Percentiles rank a stretch among this genome's conserved stretches.
phyloP scores from a whole-genome alignment of 306 rosid genomes.

The Fragaria nilgerrensis region DNA sequence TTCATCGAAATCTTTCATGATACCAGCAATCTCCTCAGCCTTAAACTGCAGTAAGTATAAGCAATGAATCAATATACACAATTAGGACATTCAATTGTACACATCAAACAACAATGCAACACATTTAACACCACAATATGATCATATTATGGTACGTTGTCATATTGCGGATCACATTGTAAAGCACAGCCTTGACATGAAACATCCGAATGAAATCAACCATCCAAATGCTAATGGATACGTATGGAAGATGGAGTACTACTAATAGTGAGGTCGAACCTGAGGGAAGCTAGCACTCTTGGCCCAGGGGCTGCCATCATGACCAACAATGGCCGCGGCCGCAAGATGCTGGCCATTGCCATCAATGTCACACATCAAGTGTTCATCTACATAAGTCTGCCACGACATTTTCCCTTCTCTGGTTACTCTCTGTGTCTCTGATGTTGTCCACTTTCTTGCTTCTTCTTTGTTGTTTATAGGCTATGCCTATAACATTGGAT shows the following conservation, averaged over 20 bases:
- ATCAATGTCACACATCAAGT: constrained; percentile 93
- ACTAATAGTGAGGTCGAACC: constrained; percentile 33
- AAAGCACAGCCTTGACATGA: background rate
- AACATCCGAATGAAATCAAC: background rate
- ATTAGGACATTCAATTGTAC: background rate
- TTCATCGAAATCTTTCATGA: constrained; percentile 87
- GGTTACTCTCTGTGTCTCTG: background rate
- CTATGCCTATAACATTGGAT: background rate
- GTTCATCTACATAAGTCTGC: constrained; percentile 94
- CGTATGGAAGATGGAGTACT: background rate
- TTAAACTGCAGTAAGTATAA: constrained; percentile 41
- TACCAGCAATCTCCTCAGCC: constrained; percentile 54
- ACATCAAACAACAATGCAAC: background rate
- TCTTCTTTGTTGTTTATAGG: background rate
- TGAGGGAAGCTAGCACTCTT: constrained; percentile 84
- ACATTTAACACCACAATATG: background rate
- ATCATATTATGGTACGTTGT: no score
- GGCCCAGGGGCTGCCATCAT: constrained; percentile 87
- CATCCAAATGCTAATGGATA: background rate
- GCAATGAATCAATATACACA: background rate
- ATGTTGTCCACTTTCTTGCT: background rate
- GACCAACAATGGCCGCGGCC: constrained; percentile 81
- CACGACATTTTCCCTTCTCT: constrained; percentile 66
- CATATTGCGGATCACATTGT: background rate
- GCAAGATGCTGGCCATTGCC: constrained; percentile 72